Evolutionary conservation across 1,284 basidiomycete species (phyloP), one percentile per base, ranked within the genome.

Genomic region (Sparassis latifolia): DNA sequence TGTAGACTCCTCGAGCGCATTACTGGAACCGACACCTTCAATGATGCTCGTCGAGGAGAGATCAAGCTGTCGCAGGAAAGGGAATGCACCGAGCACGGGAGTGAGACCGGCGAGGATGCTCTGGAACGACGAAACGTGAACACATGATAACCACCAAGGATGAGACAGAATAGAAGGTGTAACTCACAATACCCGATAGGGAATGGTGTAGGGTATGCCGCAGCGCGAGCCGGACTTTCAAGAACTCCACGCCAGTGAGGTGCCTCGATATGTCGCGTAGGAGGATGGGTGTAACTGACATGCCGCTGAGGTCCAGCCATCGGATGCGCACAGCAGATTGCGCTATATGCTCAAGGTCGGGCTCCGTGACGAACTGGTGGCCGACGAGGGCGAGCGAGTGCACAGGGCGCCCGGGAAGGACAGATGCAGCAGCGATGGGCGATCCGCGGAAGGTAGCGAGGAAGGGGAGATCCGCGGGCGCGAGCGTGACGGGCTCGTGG

Each of bases 111-210:
- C 64, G 47, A 72, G 64, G 47, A 72, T 62, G 58, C 67, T 63
- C 70, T 71, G 31, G 48, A 52, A 20, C 27, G 27, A 38, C 20
- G 20, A 20, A 20, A 20, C 20, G 20, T 20, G 20, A 20, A 20
- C 20, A 20, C 20, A 20, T 20, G 20, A 38, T 1, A 38, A 9
- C n/a, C 40, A 42, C 53, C 39, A 48, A 27, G 35, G 38, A 38
- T 1, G n/a, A 7, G 35, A 38, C 35, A n/a, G 7, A 38, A 7
- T n/a, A 38, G n/a, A 38, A 38, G 1, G 35, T 38, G 9, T 9
- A n/a, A 76, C 82, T 79, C 68, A 82, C 82, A 66, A 83, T 81
- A 45, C 82, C 82, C 29, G 78, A 77, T 51, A 82, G 69, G 32
- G 80, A 73, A 58, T 78, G 80, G 57, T 84, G 81, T 37, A 84